phyloP scores from a whole-genome alignment of 2,329 filamentous ascomycete genomes.

The Zalaria obscura region DNA sequence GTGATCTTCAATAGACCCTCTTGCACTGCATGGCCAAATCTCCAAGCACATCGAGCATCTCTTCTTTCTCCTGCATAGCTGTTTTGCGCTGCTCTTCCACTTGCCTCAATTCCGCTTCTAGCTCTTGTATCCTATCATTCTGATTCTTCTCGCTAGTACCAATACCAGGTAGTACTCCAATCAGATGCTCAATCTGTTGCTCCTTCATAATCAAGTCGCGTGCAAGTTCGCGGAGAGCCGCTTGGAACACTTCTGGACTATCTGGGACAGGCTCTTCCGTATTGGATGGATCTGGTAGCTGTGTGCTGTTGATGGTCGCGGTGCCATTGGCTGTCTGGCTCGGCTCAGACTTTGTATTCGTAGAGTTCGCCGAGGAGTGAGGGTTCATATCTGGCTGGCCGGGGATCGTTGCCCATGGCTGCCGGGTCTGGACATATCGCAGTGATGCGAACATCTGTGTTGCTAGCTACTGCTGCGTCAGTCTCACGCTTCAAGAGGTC shows the following conservation, averaged over 20 bases:
- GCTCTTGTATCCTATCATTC: constrained; percentile 39
- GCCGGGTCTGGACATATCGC: constrained; percentile 27
- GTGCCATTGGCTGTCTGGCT: neutral
- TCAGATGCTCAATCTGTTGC: constrained; percentile 68
- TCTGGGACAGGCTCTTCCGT: constrained; percentile 39
- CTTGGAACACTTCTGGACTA: constrained; percentile 48
- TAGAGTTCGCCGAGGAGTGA: constrained; percentile 2
- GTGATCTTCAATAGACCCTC: constrained; percentile 12
- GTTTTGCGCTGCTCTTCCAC: constrained; percentile 25
- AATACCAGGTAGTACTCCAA: constrained; percentile 60
- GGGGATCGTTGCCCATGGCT: constrained; percentile 26
- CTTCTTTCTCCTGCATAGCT: constrained; percentile 27
- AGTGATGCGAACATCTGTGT: constrained; percentile 34
- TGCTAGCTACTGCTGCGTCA: constrained; percentile 22
- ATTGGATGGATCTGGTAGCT: constrained; percentile 6
- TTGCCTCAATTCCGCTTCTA: constrained; percentile 28
- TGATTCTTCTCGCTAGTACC: constrained; percentile 69
- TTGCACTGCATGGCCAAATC: constrained; percentile 28
- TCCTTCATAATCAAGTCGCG: constrained; percentile 66
- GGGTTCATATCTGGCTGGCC: constrained; percentile 24
- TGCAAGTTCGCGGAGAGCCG: constrained; percentile 57
- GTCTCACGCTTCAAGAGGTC: neutral
- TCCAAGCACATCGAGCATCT: constrained; percentile 30
- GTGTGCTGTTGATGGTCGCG: constrained; percentile 8
- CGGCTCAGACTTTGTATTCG: neutral